Conservation (phyloP, 192 early-diverging fungal species). For the Gryganskiella cystojenkinii region DNA sequence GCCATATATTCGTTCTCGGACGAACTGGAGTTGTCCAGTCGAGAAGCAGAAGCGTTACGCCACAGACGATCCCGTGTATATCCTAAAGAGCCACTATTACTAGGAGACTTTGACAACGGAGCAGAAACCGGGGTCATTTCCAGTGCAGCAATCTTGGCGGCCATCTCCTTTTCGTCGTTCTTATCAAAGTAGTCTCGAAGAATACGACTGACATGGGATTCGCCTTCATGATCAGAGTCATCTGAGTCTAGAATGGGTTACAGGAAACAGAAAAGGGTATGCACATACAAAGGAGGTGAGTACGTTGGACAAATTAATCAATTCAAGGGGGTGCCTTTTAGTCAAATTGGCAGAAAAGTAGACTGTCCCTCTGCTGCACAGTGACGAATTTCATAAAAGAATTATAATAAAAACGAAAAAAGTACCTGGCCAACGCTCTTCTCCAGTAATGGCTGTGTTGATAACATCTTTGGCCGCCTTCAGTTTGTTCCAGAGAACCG, state of each 20-base stretch:
- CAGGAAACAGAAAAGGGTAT: neutral
- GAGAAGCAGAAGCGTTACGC: too few species aligned
- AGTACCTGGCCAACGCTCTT: conserved; percentile 50
- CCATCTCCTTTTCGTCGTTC: conserved; percentile 51
- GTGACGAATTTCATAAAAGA: neutral
- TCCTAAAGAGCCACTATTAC: neutral
- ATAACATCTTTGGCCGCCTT: conserved; percentile 43
- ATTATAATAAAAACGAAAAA: neutral
- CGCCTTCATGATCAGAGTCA: conserved; percentile 64
- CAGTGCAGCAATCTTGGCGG: conserved; percentile 43
- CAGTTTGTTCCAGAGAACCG: conserved; percentile 33
- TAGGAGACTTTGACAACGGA: neutral
- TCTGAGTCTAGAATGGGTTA: conserved; percentile 68
- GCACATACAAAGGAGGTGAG: neutral
- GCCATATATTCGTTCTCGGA: too few species aligned
- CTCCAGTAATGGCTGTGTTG: conserved; percentile 50
- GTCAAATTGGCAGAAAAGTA: too few species aligned
- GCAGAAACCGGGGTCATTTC: conserved; percentile 28
- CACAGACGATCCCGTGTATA: neutral
- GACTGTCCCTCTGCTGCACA: neutral
- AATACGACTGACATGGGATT: conserved; percentile 63
- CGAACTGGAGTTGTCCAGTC: too few species aligned
- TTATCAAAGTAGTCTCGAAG: conserved; percentile 64
- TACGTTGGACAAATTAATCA: neutral
- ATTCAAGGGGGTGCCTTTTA: too few species aligned